These are phyloP conservation scores for Candida fluviatilis DNA, from an alignment of 805 yeast genomes.

Conservation along the genomic window DNA sequence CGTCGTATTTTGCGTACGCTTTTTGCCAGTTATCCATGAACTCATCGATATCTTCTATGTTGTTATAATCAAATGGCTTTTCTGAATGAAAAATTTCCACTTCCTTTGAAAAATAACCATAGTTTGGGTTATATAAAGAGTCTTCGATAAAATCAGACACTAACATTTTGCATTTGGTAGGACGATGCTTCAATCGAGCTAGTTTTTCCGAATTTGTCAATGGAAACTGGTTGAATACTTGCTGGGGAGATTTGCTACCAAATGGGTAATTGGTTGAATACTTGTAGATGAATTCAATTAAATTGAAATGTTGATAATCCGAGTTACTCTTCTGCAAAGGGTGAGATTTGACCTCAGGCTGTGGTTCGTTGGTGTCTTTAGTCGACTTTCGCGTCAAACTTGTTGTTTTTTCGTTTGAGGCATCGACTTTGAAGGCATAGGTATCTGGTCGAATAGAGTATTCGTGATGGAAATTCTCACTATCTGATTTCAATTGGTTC, in stretches of 20 bases:
- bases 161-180: constrained; percentile 64
- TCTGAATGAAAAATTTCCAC: constrained; percentile 73
- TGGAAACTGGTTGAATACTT: constrained; percentile 35
- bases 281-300: constrained; percentile 32
- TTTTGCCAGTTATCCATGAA: constrained; percentile 66
- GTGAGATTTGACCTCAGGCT: background rate
- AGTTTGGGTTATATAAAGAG: constrained; percentile 72
- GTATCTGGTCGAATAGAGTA: constrained; percentile 44
- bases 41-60: constrained; percentile 59
- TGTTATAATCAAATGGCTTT: constrained; percentile 58
- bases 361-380: background rate
- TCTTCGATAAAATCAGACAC: constrained; percentile 80
- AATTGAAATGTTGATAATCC: constrained; percentile 16
- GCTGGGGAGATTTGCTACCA: constrained; percentile 32
- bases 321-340: constrained; percentile 4
- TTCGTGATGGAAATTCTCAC: constrained; percentile 29
- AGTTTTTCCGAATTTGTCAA: constrained; percentile 29
- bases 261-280: constrained; percentile 42
- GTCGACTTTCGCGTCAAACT: constrained; percentile 1
- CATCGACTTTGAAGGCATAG: constrained; percentile 38
- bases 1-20: constrained; percentile 54
- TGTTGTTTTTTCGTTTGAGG: constrained; percentile 10
- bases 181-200: constrained; percentile 41
- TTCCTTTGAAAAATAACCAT: constrained; percentile 78
- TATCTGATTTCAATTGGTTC: constrained; percentile 4